Evolutionary conservation across 768 basidiomycete species (phyloP).

Genomic region (Hortiboletus flavorubellus): DNA sequence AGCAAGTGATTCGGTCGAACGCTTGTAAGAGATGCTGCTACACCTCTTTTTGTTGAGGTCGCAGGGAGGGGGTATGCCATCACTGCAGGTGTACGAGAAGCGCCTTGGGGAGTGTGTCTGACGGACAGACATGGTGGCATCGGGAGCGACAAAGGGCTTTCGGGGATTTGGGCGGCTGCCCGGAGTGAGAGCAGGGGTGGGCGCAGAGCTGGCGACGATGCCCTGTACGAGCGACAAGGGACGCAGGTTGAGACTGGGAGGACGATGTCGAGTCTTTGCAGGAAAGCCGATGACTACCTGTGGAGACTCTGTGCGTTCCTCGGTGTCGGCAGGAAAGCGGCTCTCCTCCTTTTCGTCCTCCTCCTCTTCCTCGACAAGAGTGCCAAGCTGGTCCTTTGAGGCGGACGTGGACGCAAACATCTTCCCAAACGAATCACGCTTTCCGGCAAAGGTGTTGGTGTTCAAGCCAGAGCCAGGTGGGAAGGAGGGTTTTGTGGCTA

Average conservation of each 20-base stretch:
- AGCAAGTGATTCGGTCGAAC: conserved; percentile 36
- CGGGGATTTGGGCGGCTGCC: conserved; percentile 44
- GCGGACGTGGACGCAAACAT: conserved; percentile 56
- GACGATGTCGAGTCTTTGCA: conserved; percentile 58
- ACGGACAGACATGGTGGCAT: not conserved
- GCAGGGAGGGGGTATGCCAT: conserved; percentile 22
- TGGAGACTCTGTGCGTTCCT: conserved; percentile 12
- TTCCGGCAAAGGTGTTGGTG: conserved; percentile 46
- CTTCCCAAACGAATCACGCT: conserved; percentile 81
- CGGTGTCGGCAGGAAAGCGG: conserved; percentile 8
- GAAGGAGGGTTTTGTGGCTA: conserved; percentile 62
- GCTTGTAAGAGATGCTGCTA: conserved; percentile 77
- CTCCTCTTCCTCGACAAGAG: conserved; percentile 83
- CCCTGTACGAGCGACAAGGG: conserved; percentile 69
- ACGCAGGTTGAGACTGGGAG: conserved; percentile 63
- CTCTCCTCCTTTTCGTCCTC: conserved; percentile 76
- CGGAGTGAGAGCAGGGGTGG: conserved; percentile 56
- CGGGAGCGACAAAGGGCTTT: conserved; percentile 8
- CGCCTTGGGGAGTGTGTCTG: conserved; percentile 22
- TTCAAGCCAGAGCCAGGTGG: conserved; percentile 44
- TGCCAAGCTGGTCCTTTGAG: conserved; percentile 74
- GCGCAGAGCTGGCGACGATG: conserved; percentile 35
- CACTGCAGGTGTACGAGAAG: conserved; percentile 26
- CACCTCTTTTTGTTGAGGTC: conserved; percentile 41
- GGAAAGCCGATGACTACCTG: conserved; percentile 13